Conservation (phyloP, 345 rosid species). For the Acer saccharum region DNA sequence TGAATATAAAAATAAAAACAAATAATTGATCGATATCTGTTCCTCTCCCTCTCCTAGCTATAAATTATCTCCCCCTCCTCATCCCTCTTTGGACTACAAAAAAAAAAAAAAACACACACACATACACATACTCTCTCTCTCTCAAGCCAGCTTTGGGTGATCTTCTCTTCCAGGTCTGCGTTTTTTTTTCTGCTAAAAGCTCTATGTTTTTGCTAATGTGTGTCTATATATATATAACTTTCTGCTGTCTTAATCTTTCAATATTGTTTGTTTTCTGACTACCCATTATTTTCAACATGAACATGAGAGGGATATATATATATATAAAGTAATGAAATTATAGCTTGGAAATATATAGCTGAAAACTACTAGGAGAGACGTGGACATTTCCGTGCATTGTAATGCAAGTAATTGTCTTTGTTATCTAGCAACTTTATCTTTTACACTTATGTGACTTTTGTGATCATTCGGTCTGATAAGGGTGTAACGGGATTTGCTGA, state of each 20-base stretch:
- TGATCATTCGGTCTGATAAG: no score
- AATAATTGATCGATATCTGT: slow-evolving; percentile 12
- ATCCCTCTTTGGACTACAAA: slow-evolving; percentile 19
- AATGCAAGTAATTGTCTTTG: slow-evolving; percentile 28
- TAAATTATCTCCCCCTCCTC: slow-evolving; percentile 28
- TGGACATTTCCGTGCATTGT: slow-evolving; percentile 33
- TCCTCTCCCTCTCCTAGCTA: not conserved
- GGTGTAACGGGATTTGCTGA: no score
- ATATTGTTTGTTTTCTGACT: not conserved
- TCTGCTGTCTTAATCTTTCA: not conserved
- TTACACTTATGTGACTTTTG: no score
- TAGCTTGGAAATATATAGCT: not conserved
- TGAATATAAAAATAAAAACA: not conserved
- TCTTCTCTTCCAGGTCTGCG: not conserved
- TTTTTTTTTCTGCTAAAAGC: not conserved
- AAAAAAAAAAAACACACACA: no score
- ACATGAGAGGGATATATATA: not conserved
- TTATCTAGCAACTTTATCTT: not conserved
- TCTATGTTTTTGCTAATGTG: not conserved
- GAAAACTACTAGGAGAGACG: slow-evolving; percentile 32
- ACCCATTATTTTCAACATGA: not conserved
- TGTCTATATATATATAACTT: not conserved
- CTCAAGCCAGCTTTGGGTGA: not conserved
- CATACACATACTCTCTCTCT: not conserved
- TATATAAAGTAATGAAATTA: not conserved